Evolutionary conservation across 2,329 filamentous ascomycete species (phyloP).

Genomic region (Neofusicoccum cordaticola): DNA sequence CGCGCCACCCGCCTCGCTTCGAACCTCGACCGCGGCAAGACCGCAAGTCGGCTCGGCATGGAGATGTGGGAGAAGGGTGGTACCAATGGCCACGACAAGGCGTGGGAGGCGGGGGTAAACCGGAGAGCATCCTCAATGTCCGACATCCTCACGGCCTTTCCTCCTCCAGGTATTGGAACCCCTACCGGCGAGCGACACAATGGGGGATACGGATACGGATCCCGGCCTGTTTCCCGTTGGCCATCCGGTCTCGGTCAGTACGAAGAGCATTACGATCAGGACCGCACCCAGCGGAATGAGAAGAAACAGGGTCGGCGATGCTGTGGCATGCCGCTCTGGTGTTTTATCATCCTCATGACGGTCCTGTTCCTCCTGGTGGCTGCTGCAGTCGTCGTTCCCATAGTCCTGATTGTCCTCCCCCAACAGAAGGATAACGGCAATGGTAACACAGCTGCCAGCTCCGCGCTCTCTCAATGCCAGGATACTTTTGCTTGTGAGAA

Average conservation of each 20-base stretch:
- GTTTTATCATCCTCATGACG: slow-evolving; percentile 65
- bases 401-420: slow-evolving; percentile 59
- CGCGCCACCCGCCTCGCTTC: slow-evolving; percentile 82
- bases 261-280: slow-evolving; percentile 5
- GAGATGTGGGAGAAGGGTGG: slow-evolving; percentile 45
- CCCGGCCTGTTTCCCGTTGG: slow-evolving; percentile 1
- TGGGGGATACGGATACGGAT: background rate
- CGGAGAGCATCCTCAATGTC: slow-evolving; percentile 51
- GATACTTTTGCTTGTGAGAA: slow-evolving; percentile 68
- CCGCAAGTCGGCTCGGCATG: slow-evolving; percentile 57
- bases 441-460: slow-evolving; percentile 9
- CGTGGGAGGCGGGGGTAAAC: slow-evolving; percentile 23
- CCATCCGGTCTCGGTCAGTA: slow-evolving; percentile 4
- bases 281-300: slow-evolving; percentile 23
- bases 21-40: slow-evolving; percentile 80
- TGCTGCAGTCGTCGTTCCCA: slow-evolving; percentile 78
- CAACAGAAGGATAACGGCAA: slow-evolving; percentile 39
- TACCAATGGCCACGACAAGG: slow-evolving; percentile 28
- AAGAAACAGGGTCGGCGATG: slow-evolving; percentile 58
- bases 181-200: slow-evolving; percentile 26
- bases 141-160: slow-evolving; percentile 65
- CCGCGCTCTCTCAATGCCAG: slow-evolving; percentile 50
- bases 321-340: slow-evolving; percentile 81
- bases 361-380: slow-evolving; percentile 70
- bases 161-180: slow-evolving; percentile 56